phyloP scores from a whole-genome alignment of 306 rosid genomes.

The Fagus crenata region DNA sequence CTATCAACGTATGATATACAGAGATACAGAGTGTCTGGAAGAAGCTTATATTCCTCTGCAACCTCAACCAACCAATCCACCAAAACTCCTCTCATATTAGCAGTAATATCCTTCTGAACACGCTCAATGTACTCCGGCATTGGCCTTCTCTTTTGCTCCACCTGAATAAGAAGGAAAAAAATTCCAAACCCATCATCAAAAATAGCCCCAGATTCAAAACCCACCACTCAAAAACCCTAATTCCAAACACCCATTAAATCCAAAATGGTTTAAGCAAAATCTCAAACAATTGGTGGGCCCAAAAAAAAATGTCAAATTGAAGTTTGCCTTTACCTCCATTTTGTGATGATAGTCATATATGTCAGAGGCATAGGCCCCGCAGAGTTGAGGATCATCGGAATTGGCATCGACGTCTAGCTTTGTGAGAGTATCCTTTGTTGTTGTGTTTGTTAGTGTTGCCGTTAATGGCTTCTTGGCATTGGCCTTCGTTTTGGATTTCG shows the following conservation, averaged over 20 bases:
- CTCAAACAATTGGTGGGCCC: no score
- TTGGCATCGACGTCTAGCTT: background rate
- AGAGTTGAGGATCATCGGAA: constrained; percentile 56
- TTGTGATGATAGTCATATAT: constrained; percentile 66
- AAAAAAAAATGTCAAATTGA: no score
- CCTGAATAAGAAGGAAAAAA: constrained; percentile 36
- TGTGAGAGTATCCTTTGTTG: background rate
- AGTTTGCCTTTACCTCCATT: constrained; percentile 53
- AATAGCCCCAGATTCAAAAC: background rate
- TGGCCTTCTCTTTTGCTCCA: constrained; percentile 64
- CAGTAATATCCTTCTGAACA: constrained; percentile 70
- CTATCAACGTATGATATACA: constrained; percentile 61
- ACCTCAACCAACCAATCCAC: constrained; percentile 96
- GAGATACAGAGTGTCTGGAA: constrained; percentile 70
- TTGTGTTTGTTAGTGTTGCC: background rate
- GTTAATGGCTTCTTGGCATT: constrained; percentile 8
- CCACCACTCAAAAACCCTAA: background rate
- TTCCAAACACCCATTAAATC: background rate
- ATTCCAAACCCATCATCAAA: background rate
- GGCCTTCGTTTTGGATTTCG: constrained; percentile 17
- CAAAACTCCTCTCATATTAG: constrained; percentile 70
- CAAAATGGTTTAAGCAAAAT: no score
- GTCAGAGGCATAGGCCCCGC: constrained; percentile 62
- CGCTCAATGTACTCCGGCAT: constrained; percentile 53
- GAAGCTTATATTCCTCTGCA: constrained; percentile 81